Evolutionary conservation across 306 rosid species (phyloP), one percentile per base, ranked within the genome.

Genomic region (Styphnolobium japonicum): DNA sequence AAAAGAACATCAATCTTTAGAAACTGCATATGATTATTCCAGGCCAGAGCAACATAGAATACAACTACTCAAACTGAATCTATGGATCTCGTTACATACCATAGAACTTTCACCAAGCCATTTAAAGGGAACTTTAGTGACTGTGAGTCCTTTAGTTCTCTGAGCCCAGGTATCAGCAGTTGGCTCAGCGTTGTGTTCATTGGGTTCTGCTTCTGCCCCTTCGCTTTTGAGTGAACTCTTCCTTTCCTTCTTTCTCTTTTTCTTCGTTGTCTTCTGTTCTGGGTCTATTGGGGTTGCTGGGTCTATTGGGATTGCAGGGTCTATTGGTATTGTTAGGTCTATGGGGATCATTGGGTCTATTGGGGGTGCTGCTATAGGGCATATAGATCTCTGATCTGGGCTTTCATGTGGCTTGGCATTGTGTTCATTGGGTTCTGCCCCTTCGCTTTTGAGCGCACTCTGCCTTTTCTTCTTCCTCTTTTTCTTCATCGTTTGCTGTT

Each of bases 41-140:
- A 73, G 18, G 48, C 10, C 15, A 65, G 34, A 58, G 18, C 46
- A 76, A 29, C 19, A 51, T 6, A 14, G 29, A 78, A 67, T 55
- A 43, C 64, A 53, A 64, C 2, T 31, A 36, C 46, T 23, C 14
- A 61, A 25, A 37, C 31, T 66, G 74, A 72, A 73, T 72, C 51
- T 11, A 74, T 43, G 11, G 27, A 53, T 65, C 33, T 4, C 70
- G 71, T 75, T 79, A 43, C 93, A 71, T 77, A 92, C 90, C 87
- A 37, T 79, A 80, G 80, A 83, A 71, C 83, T 84, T 12, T 86
- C 85, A 19, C 85, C 86, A 3, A 88, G 89, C 67, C 79, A 87
- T 57, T 77, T 87, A 52, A 6, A 10, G 15, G 83, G 56, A 39
- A 36, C 67, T 29, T 36, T 56, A 2, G 78, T 56, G 67, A 77